These are phyloP conservation scores for Heliocybe sulcata DNA, from an alignment of 1,284 basidiomycete species.

Conservation along the genomic window DNA sequence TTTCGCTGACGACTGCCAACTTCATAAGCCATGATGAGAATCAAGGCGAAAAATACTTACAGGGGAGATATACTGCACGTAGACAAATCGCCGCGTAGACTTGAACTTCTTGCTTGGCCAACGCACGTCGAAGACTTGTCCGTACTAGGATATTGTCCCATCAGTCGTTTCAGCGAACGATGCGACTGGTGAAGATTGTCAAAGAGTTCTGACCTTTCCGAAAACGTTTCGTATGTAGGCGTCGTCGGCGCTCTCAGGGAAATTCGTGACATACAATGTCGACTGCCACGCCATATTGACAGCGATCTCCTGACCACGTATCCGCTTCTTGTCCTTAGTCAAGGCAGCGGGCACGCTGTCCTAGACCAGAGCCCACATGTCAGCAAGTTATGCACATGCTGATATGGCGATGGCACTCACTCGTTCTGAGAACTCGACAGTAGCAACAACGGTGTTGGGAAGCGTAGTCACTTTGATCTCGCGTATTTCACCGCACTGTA, in stretches of 20 bases:
- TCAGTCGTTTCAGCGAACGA: no score
- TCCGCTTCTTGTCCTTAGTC: constrained; percentile 88
- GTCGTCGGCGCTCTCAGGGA: constrained; percentile 85
- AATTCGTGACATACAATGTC: constrained; percentile 96
- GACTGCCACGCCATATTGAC: constrained; percentile 92
- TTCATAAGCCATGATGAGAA: background rate
- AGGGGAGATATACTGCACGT: constrained; percentile 84
- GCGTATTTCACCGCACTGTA: constrained; percentile 78
- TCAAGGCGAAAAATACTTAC: constrained; percentile 34
- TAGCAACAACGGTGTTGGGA: constrained; percentile 56
- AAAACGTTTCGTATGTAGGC: constrained; percentile 71
- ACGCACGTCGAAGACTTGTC: constrained; percentile 86
- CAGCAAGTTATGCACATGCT: background rate
- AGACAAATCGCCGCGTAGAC: constrained; percentile 86
- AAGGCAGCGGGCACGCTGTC: constrained; percentile 79
- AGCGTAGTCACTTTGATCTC: constrained; percentile 71
- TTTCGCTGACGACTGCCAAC: constrained; percentile 42
- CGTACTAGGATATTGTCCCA: constrained; percentile 49
- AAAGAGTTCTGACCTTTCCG: constrained; percentile 45
- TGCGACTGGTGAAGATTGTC: background rate
- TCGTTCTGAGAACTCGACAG: constrained; percentile 71
- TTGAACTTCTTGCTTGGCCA: constrained; percentile 99
- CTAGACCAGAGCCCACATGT: constrained; percentile 24
- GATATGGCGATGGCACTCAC: constrained; percentile 29
- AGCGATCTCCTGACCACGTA: constrained; percentile 67